Base-by-base conservation (phyloP, 2,329 filamentous ascomycete species). In the Trichothecium sympodiale region DNA sequence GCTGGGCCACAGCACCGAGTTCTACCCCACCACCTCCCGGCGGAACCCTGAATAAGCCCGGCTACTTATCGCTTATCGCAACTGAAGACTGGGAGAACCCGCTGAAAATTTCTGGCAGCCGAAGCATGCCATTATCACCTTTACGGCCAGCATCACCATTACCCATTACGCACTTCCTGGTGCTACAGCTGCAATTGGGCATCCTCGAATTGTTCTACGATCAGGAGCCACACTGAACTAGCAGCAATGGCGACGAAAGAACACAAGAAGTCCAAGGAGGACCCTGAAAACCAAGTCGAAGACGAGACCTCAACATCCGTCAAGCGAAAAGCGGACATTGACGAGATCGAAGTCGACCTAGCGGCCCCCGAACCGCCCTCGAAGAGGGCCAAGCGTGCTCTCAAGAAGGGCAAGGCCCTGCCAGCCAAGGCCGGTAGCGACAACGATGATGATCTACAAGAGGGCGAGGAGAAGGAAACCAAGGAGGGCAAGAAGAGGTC, bases 351-450 rank as follows among this genome's bases (percentile, higher is more conserved):
- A 57, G 87, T 98, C 54, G 85, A 98, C 56, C 64, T 98, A 43
- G 70, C 67, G 44, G 78, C 83, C n/a, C 91, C 91, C 17, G 88
- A 96, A 53, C 91, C 91, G 15, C 85, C 86, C 1, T 96, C 91
- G 25, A 98, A 96, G 60, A 93, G 91, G 55, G 87, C 85, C 42
- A 76, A 87, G 47, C 86, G 91, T 54, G 80, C 80, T 42, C 75
- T 93, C 39, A 96, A 95, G 60, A 95, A 94, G 63, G 76, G 76
- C 45, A 84, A 83, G 54, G 52, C 69, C 2, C 52, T 75, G 2
- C 68, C 70, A 2, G 50, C 57, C 38, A 60, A 64, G 38, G 49
- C 51, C 28, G 52, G 55, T 33, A 52, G 50, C 53, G 51, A 61
- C 46, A 53, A 49, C 41, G 49, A 51, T 36, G 49, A 46, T 28